phyloP scores from a whole-genome alignment of 805 yeast genomes.

The Torulaspora gathmanii region DNA sequence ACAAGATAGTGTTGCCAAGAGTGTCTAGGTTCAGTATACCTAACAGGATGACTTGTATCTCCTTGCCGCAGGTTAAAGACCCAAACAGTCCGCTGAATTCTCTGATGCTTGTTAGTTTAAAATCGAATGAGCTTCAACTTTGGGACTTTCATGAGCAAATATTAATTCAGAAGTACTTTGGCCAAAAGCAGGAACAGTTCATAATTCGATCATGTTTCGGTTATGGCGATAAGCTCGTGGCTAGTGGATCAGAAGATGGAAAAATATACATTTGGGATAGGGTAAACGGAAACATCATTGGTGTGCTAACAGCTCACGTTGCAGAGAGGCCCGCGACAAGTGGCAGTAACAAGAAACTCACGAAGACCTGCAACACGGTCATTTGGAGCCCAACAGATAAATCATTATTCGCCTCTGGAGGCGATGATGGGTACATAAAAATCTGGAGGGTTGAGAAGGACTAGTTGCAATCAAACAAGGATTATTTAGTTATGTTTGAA shows the following conservation, averaged over 20 bases:
- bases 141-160: slow-evolving; percentile 67
- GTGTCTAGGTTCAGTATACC: slow-evolving; percentile 47
- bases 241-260: slow-evolving; percentile 85
- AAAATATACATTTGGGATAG: slow-evolving; percentile 74
- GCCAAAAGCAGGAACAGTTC: slow-evolving; percentile 65
- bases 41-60: slow-evolving; percentile 60
- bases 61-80: slow-evolving; percentile 40
- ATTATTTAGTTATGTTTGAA: background rate
- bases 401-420: slow-evolving; percentile 70
- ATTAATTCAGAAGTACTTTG: slow-evolving; percentile 59
- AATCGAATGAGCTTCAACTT: slow-evolving; percentile 71
- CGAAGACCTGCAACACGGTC: slow-evolving; percentile 60
- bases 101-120: slow-evolving; percentile 56
- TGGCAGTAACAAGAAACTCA: slow-evolving; percentile 22
- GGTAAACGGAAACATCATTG: slow-evolving; percentile 59
- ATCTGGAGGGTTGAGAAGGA: slow-evolving; percentile 53
- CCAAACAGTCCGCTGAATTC: slow-evolving; percentile 7
- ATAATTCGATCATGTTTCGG: slow-evolving; percentile 78
- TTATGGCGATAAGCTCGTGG: slow-evolving; percentile 58
- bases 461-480: background rate
- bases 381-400: slow-evolving; percentile 57
- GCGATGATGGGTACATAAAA: slow-evolving; percentile 71
- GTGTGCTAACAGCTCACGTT: slow-evolving; percentile 31
- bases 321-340: slow-evolving; percentile 16
- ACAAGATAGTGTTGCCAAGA: slow-evolving; percentile 29